phyloP scores from a whole-genome alignment of 2,329 filamentous ascomycete genomes.

The Colletotrichum agaves region DNA sequence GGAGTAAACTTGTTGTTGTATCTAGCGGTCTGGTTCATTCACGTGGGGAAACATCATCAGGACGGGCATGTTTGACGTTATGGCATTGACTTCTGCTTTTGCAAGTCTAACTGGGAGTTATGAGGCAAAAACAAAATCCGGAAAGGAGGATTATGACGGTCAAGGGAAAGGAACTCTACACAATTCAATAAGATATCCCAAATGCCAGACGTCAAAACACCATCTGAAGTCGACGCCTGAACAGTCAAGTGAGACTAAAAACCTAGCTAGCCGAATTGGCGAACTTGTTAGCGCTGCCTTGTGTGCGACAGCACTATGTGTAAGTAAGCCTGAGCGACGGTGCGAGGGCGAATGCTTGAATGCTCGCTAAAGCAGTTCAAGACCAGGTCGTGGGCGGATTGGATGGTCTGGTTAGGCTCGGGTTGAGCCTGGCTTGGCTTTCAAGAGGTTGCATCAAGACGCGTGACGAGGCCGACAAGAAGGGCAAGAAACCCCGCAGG shows the following conservation, averaged over 20 bases:
- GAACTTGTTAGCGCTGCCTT: not conserved
- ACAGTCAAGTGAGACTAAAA: not conserved
- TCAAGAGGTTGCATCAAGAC: not conserved
- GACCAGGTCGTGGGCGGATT: not conserved
- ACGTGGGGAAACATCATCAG: conserved; percentile 8
- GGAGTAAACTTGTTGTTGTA: conserved; percentile 49
- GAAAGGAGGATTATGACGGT: conserved; percentile 30
- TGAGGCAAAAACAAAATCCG: conserved; percentile 37
- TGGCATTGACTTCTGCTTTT: conserved; percentile 29
- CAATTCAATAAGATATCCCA: conserved; percentile 38
- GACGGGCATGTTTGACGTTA: conserved; percentile 33
- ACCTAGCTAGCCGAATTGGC: conserved; percentile 1
- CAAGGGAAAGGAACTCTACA: conserved; percentile 28
- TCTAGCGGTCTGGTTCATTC: conserved; percentile 29
- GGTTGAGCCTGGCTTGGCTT: not conserved
- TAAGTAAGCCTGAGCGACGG: not conserved
- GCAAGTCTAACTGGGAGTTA: conserved; percentile 36
- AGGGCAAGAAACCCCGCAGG: conserved; percentile 28
- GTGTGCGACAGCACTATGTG: not conserved
- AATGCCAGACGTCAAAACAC: conserved; percentile 36
- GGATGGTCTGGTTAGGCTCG: not conserved
- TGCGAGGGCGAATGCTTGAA: conserved; percentile 6
- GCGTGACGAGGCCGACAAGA: conserved; percentile 18
- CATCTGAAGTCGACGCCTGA: not conserved
- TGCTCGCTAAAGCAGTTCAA: conserved; percentile 1